These are phyloP conservation scores for Candida awuae DNA, from an alignment of 805 yeast species.

Conservation along the genomic window DNA sequence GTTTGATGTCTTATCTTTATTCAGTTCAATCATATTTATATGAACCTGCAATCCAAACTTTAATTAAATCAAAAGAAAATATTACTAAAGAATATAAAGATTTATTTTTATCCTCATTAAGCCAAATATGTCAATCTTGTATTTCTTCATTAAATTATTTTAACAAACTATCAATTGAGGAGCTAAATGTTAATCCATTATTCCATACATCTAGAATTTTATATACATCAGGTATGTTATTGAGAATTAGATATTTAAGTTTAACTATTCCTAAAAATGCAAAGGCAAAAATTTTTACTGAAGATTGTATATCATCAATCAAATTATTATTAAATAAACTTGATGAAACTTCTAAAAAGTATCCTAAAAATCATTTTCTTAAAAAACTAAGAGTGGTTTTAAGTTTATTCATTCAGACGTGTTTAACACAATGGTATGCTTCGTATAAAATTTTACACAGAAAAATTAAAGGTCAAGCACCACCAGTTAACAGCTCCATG, in stretches of 20 bases:
- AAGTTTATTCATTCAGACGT: conserved; percentile 53
- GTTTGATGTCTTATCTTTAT: conserved; percentile 42
- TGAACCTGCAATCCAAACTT: conserved; percentile 37
- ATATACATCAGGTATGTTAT: conserved; percentile 58
- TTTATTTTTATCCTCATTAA: conserved; percentile 10
- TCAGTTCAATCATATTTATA: conserved; percentile 61
- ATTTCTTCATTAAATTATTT: conserved; percentile 42
- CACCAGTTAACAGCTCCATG: background rate
- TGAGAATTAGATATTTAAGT: conserved; percentile 49
- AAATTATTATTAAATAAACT: conserved; percentile 20
- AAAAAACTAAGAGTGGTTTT: conserved; percentile 48
- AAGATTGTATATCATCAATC: conserved; percentile 30
- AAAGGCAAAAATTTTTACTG: conserved; percentile 41
- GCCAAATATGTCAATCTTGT: conserved; percentile 45
- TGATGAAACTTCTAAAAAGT: conserved; percentile 26
- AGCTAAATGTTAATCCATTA: conserved; percentile 50
- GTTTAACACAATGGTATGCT: conserved; percentile 42
- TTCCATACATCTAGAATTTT: conserved; percentile 48
- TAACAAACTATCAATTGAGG: conserved; percentile 35
- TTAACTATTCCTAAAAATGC: conserved; percentile 41
- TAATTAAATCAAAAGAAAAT: conserved; percentile 14
- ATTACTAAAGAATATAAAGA: conserved; percentile 28
- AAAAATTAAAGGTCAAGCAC: conserved; percentile 7
- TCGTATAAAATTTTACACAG: conserved; percentile 14
- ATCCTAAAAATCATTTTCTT: conserved; percentile 42